A percentile compares a stretch with the other conserved stretches of the same genome.
Evolutionary conservation across 352 stramenopile genomes (phyloP).

Genomic region (Globisporangium spinosum): DNA sequence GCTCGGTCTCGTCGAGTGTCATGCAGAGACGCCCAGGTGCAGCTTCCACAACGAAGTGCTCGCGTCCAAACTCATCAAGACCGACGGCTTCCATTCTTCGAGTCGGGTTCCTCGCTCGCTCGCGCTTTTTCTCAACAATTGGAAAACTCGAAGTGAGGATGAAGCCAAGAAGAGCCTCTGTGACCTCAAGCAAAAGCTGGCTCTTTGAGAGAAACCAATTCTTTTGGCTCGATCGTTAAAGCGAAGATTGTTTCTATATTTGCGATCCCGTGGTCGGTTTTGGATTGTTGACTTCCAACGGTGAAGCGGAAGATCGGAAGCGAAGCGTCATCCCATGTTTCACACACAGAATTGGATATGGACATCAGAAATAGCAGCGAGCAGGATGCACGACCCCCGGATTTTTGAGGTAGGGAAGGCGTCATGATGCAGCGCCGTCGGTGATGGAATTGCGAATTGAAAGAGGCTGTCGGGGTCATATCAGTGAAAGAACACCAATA

Average conservation of each 20-base stretch:
- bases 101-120: not conserved
- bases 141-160: slow-evolving; percentile 19
- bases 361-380: not conserved
- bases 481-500: not conserved
- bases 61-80: slow-evolving; percentile 44
- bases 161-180: not conserved
- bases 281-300: not conserved
- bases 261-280: slow-evolving; percentile 6
- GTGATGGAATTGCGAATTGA: not conserved
- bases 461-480: not conserved
- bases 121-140: not conserved
- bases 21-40: slow-evolving; percentile 49
- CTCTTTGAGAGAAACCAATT: not conserved
- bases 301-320: not conserved
- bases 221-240: not conserved
- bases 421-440: not conserved
- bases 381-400: not conserved
- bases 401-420: not conserved
- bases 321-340: not conserved
- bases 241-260: slow-evolving; percentile 10
- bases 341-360: not conserved
- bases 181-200: not conserved
- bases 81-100: slow-evolving; percentile 23
- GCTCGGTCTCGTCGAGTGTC: slow-evolving; percentile 45
- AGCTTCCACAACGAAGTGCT: slow-evolving; percentile 44